Evolutionary conservation across 2,329 filamentous ascomycete genomes (phyloP).

Genomic region (Microthyrium microscopicum): DNA sequence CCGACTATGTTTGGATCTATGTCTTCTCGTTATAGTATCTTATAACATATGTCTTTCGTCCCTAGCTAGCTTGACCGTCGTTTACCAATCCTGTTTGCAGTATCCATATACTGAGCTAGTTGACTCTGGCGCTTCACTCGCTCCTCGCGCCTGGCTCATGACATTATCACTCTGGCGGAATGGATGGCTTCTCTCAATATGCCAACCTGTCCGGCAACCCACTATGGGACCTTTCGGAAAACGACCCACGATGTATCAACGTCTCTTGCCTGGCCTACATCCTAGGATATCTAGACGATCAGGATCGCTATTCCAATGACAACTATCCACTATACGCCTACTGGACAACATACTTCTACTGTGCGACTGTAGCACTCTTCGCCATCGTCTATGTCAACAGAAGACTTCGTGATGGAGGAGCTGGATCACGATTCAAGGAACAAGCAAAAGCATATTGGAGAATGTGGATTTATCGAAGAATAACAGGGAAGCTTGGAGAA

Average conservation of each 20-base stretch:
- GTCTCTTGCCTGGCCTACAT: conserved; percentile 6
- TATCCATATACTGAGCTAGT: too few relatives aligned
- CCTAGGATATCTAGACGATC: conserved; percentile 1
- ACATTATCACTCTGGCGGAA: too few relatives aligned
- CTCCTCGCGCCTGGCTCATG: too few relatives aligned
- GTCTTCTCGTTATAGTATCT: too few relatives aligned
- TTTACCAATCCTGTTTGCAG: too few relatives aligned
- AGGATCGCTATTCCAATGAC: conserved; percentile 4
- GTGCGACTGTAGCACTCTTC: conserved; percentile 3
- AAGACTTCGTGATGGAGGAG: conserved; percentile 2
- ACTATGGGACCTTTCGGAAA: conserved; percentile 3
- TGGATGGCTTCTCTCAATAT: too few relatives aligned
- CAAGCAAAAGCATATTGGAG: conserved; percentile 6
- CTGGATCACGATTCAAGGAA: neutral
- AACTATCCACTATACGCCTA: conserved; percentile 1
- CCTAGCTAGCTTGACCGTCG: too few relatives aligned
- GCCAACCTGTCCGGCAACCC: conserved; percentile 4
- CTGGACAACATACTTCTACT: conserved; percentile 7
- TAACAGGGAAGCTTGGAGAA: conserved; percentile 8
- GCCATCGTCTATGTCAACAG: conserved; percentile 1
- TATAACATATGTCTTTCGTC: too few relatives aligned
- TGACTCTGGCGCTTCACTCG: too few relatives aligned
- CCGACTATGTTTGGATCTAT: too few relatives aligned
- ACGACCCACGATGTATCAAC: conserved; percentile 7
- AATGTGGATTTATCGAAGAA: conserved; percentile 11